Evolutionary conservation across 2,329 filamentous ascomycete species (phyloP), one percentile per base, ranked within the genome.

Genomic region (Byssoonygena ceratinophila): DNA sequence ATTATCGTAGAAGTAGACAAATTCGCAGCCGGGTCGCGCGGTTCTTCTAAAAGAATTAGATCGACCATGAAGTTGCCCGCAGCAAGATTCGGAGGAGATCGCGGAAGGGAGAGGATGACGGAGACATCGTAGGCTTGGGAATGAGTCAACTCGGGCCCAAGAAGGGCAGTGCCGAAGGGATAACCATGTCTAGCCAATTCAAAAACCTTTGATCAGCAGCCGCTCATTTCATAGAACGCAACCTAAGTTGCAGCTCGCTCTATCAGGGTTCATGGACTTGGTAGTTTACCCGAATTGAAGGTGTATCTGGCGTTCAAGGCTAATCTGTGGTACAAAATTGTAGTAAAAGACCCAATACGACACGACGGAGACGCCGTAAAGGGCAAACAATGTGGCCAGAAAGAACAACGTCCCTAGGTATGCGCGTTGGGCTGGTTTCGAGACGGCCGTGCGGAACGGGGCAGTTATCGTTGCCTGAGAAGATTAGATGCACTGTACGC

Each of bases 21-120:
- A 49, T 66, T 65, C n/a, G 57, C 52, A 18, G 59, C 57, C 1
- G 54, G 60, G 3, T 61, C 39, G 16, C 65, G 7, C 69, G 68
- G 22, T 68, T 66, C 22, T 71, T 69, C 23, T 75, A 75, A 46
- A 86, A 76, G 48, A 95, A 78, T 55, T 81, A 78, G 72, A 44
- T 86, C 83, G 16, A 97, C 73, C 92, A 98, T 98, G 74, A 96
- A 97, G 71, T 97, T 97, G 25, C 92, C 92, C 12, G 79, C 78
- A 1, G 78, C 78, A 20, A 85, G 70, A 62, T 98, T 98, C 1
- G 76, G 69, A 0, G 81, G 82, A 1, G 87, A 92, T 37, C 84
- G 82, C 16, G 92, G 92, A 57, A 98, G 75, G 2, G 79, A 77
- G 29, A 98, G 75, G 20, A 80, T 75, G 1, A 97, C 75, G 4